Conservation (phyloP, 2,329 filamentous ascomycete species). For the Trichoderma semiorbis region DNA sequence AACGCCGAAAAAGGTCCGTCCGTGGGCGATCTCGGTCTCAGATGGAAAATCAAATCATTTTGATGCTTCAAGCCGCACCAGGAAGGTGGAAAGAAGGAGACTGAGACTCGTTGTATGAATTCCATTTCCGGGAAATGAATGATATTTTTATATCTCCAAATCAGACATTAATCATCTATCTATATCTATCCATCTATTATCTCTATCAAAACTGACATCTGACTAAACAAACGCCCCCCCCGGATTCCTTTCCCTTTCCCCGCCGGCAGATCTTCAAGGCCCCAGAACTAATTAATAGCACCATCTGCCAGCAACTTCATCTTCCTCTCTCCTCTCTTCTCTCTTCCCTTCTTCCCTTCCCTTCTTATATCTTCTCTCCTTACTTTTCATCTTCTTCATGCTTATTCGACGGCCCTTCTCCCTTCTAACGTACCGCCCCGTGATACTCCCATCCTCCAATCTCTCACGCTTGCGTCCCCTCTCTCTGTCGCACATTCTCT, state of each 20-base stretch:
- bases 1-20: background rate
- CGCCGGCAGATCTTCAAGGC: background rate
- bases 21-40: background rate
- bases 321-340: background rate
- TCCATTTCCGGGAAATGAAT: background rate
- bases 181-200: too few relatives aligned
- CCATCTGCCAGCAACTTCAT: background rate
- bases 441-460: background rate
- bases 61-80: background rate
- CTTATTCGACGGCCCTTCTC: background rate
- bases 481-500: background rate
- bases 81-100: background rate
- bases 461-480: background rate
- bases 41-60: constrained; percentile 2
- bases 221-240: background rate
- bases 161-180: too few relatives aligned
- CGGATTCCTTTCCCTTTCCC: background rate
- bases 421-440: background rate
- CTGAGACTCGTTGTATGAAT: background rate
- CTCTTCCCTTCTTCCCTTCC: background rate
- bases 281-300: background rate
- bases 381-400: background rate
- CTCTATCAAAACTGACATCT: background rate
- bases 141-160: background rate
- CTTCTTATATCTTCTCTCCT: background rate